These are phyloP conservation scores for Solanum habrochaites DNA, from an alignment of 257 asterid genomes.

Conservation along the genomic window DNA sequence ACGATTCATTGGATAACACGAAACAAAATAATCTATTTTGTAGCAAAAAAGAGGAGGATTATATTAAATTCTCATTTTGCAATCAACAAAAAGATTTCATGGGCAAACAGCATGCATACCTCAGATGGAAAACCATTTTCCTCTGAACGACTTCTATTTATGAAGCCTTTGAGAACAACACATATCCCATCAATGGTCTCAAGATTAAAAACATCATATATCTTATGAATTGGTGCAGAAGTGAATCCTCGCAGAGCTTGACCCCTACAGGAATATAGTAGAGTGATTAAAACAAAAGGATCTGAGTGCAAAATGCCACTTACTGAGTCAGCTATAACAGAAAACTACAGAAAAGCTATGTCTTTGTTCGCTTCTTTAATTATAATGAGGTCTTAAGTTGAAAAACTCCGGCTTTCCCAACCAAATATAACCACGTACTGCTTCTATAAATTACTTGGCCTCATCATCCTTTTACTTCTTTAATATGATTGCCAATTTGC, in stretches of 20 bases:
- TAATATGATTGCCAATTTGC: not conserved
- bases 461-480: not conserved
- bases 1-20: not conserved
- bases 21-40: not conserved
- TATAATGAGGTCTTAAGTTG: not conserved
- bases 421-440: not conserved
- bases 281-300: not conserved
- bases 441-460: not conserved
- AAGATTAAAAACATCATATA: conserved; percentile 34
- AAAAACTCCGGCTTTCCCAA: not conserved
- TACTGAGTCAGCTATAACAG: not conserved
- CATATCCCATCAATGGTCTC: conserved; percentile 65
- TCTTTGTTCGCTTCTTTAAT: not conserved
- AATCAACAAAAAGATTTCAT: not conserved
- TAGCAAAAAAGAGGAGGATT: not conserved
- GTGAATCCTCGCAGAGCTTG: conserved; percentile 37
- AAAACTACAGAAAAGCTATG: not conserved
- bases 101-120: conserved; percentile 30
- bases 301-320: not conserved
- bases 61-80: not conserved
- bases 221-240: conserved; percentile 63
- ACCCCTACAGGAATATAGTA: not conserved
- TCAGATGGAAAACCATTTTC: conserved; percentile 67
- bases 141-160: conserved; percentile 45
- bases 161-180: conserved; percentile 38